Base-by-base conservation (phyloP, 352 stramenopile species). In the Peronospora farinosa region DNA sequence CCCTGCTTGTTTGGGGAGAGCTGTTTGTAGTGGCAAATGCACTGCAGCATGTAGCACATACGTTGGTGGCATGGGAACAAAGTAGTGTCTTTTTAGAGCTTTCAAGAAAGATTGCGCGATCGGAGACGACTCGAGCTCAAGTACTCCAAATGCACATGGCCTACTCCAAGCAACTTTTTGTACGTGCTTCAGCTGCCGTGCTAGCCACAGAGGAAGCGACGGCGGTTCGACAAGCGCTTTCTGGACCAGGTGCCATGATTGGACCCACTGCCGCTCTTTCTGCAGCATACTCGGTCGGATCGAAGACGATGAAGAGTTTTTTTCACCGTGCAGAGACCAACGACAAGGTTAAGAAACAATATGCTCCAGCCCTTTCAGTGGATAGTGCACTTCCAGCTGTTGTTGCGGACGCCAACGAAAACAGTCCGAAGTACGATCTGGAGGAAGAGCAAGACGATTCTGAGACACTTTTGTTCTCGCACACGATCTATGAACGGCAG, bases 401-500 rank as follows among this genome's bases (percentile, higher is more conserved):
- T 46, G 32, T 27, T 42, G 21, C 52, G 46, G 51, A 27, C 16
- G 33, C 25, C 28, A 59, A 54, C 39, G 23, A 36, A 30, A 47
- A 57, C 33, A 35, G 15, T 40, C 27, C 45, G 36, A 50, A n/a
- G 9, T 56, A 58, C n/a, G 39, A 48, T 15, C 12, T 43, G 25
- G 30, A 39, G 13, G 41, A 55, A 28, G 53, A 67, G 5, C 52
- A 57, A 37, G 60, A 76, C n/a, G 76, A 83, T 49, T 55, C 69
- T 17, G 71, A 86, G 40, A 54, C 57, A 28, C 44, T 81, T 44
- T 46, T 88, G 4, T 86, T 89, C 51, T 76, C 69, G 36, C 70
- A 78, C 52, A 81, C 74, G n/a, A 83, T 85, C 36, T 90, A 86
- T 53, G 78, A 90, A 56, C 63, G 62, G 7, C 73, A 84, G 43